These are phyloP conservation scores for Ustulina deusta DNA, from an alignment of 2,329 filamentous ascomycete genomes.

Conservation along the genomic window DNA sequence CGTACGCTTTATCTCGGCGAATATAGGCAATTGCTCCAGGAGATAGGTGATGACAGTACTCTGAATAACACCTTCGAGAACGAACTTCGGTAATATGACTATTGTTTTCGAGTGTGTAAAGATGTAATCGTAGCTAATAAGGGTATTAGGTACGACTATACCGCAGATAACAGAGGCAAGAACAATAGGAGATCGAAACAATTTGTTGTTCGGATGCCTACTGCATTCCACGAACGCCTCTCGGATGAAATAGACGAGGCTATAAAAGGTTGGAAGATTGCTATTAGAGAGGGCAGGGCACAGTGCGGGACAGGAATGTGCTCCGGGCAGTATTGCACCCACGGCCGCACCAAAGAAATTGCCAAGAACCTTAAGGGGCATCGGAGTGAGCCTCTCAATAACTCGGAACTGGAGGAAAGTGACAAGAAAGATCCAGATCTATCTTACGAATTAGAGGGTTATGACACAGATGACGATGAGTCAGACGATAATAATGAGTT, in stretches of 20 bases:
- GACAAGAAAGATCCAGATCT: no score
- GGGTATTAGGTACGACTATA: slow-evolving; percentile 8
- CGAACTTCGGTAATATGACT: background rate
- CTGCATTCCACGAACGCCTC: background rate
- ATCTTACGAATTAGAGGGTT: no score
- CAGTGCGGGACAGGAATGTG: background rate
- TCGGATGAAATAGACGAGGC: background rate
- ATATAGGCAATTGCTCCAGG: slow-evolving; percentile 9
- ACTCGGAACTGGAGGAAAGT: no score
- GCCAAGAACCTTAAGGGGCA: no score
- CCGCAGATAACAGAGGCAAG: background rate
- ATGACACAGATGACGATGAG: background rate
- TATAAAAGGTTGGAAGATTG: background rate
- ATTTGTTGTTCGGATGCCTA: slow-evolving; percentile 7
- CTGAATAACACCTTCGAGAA: background rate
- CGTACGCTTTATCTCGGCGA: background rate
- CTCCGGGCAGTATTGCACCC: no score
- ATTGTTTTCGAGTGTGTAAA: background rate
- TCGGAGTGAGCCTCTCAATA: no score
- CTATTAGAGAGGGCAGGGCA: background rate
- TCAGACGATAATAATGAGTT: background rate
- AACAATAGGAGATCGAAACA: background rate
- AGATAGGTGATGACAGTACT: background rate
- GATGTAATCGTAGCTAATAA: background rate
- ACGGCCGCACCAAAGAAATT: no score